A percentile compares a stretch with the other conserved stretches of the same genome.
Conservation (phyloP, 164 flowering plant genomes). For the Dillenia suffruticosa region DNA sequence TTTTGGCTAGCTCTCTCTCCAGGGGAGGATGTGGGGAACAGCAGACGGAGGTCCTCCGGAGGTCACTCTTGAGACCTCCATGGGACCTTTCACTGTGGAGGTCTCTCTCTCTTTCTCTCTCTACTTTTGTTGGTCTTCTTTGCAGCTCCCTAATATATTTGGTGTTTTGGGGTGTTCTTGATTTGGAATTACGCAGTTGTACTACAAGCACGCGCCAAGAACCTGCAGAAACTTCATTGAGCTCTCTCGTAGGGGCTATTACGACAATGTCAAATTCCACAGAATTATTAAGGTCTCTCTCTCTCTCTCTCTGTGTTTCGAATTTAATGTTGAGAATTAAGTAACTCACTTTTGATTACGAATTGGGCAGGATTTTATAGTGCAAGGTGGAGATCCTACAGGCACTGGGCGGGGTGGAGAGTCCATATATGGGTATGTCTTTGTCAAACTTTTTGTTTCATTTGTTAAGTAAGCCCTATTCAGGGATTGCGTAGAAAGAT, state of each 20-base stretch:
- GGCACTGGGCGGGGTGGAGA: constrained; percentile 97
- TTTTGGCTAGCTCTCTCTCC: too few relatives aligned
- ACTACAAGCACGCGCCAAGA: constrained; percentile 87
- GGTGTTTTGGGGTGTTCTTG: not conserved
- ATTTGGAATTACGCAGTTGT: constrained; percentile 37
- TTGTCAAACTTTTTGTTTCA: too few relatives aligned
- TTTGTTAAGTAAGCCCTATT: too few relatives aligned
- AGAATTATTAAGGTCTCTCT: constrained; percentile 74
- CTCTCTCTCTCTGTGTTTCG: not conserved
- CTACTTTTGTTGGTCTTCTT: not conserved
- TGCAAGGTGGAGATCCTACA: constrained; percentile 99
- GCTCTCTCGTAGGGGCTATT: constrained; percentile 83
- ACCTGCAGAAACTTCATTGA: constrained; percentile 92
- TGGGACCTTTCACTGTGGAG: constrained; percentile 90
- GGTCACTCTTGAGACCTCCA: constrained; percentile 91
- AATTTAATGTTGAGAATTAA: not conserved
- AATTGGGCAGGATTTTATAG: constrained; percentile 71
- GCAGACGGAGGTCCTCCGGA: constrained; percentile 85
- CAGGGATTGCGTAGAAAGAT: too few relatives aligned
- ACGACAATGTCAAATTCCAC: constrained; percentile 83
- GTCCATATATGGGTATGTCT: constrained; percentile 82
- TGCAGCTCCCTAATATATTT: not conserved
- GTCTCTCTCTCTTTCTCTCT: constrained; percentile 21
- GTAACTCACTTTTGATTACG: not conserved
- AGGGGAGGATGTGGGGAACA: constrained; percentile 52